Evolutionary conservation across 805 yeast genomes (phyloP).

Genomic region (Candida endomychidarum): DNA sequence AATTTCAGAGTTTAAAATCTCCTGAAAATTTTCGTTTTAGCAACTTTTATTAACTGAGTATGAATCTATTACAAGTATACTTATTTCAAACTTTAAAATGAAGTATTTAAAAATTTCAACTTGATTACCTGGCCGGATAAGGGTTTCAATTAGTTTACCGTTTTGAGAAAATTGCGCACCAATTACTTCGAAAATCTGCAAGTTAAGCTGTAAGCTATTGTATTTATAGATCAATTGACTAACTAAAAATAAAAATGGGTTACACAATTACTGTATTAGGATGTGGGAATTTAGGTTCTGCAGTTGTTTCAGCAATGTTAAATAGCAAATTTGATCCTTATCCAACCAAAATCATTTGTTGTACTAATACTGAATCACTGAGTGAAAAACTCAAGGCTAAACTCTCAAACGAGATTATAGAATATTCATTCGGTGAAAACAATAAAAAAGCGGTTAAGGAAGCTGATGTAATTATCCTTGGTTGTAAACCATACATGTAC

Average conservation of each 20-base stretch:
- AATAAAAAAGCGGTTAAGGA: slow-evolving; percentile 60
- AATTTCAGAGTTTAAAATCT: background rate
- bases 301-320: slow-evolving; percentile 78
- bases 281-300: slow-evolving; percentile 95
- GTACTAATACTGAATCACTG: slow-evolving; percentile 50
- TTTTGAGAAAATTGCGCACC: slow-evolving; percentile 7
- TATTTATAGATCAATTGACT: background rate
- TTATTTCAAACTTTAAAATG: no score
- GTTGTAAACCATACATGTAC: slow-evolving; percentile 85
- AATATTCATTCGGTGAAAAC: slow-evolving; percentile 44
- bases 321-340: slow-evolving; percentile 47
- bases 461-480: slow-evolving; percentile 74
- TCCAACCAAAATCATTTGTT: slow-evolving; percentile 76
- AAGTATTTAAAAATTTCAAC: no score
- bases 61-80: no score
- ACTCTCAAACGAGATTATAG: slow-evolving; percentile 45
- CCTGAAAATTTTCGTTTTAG: no score
- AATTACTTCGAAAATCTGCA: slow-evolving; percentile 1
- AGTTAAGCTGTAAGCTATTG: background rate
- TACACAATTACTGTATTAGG: slow-evolving; percentile 81
- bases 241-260: slow-evolving; percentile 5
- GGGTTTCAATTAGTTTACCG: slow-evolving; percentile 10
- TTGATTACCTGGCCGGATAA: background rate
- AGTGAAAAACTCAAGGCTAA: slow-evolving; percentile 47
- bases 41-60: no score